phyloP scores from a whole-genome alignment of 2,329 filamentous ascomycete genomes.

The Arthrobotrys megalospora region DNA sequence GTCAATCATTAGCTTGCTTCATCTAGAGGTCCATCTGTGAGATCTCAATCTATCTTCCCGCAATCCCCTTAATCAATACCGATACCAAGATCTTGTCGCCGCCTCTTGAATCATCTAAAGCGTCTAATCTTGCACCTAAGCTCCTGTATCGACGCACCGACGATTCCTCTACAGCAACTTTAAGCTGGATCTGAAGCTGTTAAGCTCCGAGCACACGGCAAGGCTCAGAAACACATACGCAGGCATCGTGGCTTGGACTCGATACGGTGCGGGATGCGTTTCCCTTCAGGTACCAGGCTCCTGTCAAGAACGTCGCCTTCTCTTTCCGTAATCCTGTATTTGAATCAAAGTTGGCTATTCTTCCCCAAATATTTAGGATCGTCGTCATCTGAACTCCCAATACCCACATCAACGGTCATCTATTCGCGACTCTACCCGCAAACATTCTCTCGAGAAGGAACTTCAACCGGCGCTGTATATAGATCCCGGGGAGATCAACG shows the following conservation, averaged over 20 bases:
- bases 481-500: constrained; percentile 13
- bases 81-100: constrained; percentile 7
- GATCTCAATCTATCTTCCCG: constrained; percentile 21
- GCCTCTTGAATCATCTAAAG: background rate
- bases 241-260: constrained; percentile 9
- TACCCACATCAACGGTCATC: background rate
- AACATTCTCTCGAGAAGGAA: background rate
- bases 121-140: constrained; percentile 9
- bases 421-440: background rate
- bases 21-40: constrained; percentile 7
- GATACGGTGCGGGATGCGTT: background rate
- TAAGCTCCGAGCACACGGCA: constrained; percentile 14
- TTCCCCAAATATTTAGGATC: background rate
- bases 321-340: background rate
- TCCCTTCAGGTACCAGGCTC: background rate
- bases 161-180: background rate
- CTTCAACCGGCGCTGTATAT: background rate
- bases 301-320: background rate
- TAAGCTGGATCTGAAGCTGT: background rate
- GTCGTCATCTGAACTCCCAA: constrained; percentile 13
- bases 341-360: background rate
- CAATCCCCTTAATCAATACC: background rate
- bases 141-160: background rate
- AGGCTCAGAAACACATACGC: background rate
- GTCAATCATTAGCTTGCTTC: constrained; percentile 21